A percentile compares a stretch with the other conserved stretches of the same genome.
These are phyloP conservation scores for Saccharum hybrid DNA, from an alignment of 202 grass and related monocot species.

Conservation along the genomic window DNA sequence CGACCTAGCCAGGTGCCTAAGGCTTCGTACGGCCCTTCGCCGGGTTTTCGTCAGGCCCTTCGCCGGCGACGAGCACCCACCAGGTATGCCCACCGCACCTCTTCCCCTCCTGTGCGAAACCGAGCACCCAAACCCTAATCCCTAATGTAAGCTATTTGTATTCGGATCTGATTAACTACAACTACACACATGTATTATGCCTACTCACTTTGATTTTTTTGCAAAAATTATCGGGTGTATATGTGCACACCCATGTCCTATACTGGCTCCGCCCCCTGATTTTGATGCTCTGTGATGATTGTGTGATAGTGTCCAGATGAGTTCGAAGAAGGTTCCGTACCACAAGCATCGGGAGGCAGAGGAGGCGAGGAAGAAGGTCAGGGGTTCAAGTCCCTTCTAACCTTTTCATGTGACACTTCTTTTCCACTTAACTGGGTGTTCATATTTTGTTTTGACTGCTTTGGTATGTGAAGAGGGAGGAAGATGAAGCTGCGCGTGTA, in stretches of 20 bases:
- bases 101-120: neutral
- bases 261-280: neutral
- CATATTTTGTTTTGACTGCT: conserved; percentile 43
- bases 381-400: conserved; percentile 36
- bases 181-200: neutral
- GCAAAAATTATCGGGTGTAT: neutral
- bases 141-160: neutral
- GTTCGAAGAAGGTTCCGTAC: conserved; percentile 85
- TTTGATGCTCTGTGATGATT: conserved; percentile 43
- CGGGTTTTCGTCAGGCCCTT: neutral
- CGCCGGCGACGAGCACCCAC: neutral
- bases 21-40: neutral
- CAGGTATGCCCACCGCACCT: neutral
- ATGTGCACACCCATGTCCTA: neutral
- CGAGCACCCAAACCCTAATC: neutral
- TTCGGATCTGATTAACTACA: neutral
- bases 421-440: neutral
- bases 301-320: conserved; percentile 54
- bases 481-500: conserved; percentile 90
- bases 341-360: conserved; percentile 90
- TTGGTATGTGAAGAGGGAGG: conserved; percentile 69
- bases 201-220: neutral
- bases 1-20: neutral
- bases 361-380: conserved; percentile 96
- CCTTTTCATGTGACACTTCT: conserved; percentile 11